Evolutionary conservation across 2,329 filamentous ascomycete genomes (phyloP).

Genomic region (Annulohypoxylon truncatum): DNA sequence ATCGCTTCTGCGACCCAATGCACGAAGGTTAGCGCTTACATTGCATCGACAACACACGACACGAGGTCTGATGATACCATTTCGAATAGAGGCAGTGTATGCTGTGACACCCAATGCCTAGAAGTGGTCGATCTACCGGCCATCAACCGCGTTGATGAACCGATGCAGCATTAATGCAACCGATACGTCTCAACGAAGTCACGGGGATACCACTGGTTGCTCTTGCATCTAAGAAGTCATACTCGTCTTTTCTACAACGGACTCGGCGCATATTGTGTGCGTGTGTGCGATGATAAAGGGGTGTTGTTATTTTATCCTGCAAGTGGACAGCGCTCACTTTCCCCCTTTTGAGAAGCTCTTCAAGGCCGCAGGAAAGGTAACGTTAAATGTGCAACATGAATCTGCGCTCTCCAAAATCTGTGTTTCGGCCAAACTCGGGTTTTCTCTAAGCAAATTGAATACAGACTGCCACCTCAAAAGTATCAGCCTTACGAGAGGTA

Average conservation of each 20-base stretch:
- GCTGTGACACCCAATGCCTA: slow-evolving; percentile 18
- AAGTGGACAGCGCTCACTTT: slow-evolving; percentile 4
- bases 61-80: slow-evolving; percentile 34
- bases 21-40: slow-evolving; percentile 43
- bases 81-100: slow-evolving; percentile 21
- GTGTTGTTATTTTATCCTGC: slow-evolving; percentile 12
- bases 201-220: slow-evolving; percentile 28
- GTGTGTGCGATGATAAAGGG: slow-evolving; percentile 13
- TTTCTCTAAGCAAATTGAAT: slow-evolving; percentile 15
- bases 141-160: slow-evolving; percentile 30
- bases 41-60: slow-evolving; percentile 37
- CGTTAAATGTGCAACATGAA: slow-evolving; percentile 24
- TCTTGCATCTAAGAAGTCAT: slow-evolving; percentile 20
- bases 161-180: slow-evolving; percentile 33
- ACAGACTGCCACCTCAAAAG: slow-evolving; percentile 4
- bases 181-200: slow-evolving; percentile 14
- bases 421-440: slow-evolving; percentile 32
- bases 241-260: slow-evolving; percentile 17
- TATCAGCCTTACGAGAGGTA: slow-evolving; percentile 39
- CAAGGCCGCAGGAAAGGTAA: slow-evolving; percentile 23
- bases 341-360: slow-evolving; percentile 8
- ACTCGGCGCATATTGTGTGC: slow-evolving; percentile 13
- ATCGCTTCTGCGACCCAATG: slow-evolving; percentile 28
- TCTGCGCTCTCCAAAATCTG: slow-evolving; percentile 13
- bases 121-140: slow-evolving; percentile 29